Conservation (phyloP, 2,329 filamentous ascomycete genomes). For the Hortaea werneckii region DNA sequence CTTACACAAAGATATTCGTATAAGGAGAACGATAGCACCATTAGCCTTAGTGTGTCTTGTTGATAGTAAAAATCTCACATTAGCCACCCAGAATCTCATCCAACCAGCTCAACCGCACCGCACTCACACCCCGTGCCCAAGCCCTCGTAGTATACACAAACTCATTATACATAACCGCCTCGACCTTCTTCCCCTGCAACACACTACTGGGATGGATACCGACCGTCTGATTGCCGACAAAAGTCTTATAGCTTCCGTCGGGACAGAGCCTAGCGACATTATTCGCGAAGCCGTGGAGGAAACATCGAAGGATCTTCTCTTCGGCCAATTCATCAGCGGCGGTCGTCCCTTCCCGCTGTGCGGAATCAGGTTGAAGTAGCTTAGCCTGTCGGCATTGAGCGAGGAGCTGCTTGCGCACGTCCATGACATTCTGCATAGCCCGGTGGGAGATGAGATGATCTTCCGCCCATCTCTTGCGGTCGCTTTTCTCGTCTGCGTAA, state of each 20-base stretch:
- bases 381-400: conserved; percentile 42
- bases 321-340: conserved; percentile 32
- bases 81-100: conserved; percentile 34
- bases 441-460: conserved; percentile 51
- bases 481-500: conserved; percentile 47
- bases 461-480: conserved; percentile 51
- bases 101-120: conserved; percentile 53
- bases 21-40: too few relatives aligned
- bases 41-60: too few relatives aligned
- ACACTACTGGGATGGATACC: conserved; percentile 54
- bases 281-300: conserved; percentile 48
- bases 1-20: too few relatives aligned
- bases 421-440: conserved; percentile 57
- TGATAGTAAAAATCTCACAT: too few relatives aligned
- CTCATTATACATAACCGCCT: conserved; percentile 56
- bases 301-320: conserved; percentile 45
- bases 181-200: conserved; percentile 49
- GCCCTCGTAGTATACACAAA: conserved; percentile 56
- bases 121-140: conserved; percentile 53
- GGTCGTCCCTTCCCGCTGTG: neutral
- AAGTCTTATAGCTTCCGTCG: conserved; percentile 51
- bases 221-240: conserved; percentile 51
- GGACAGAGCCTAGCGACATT: conserved; percentile 52
- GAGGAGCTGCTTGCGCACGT: conserved; percentile 52
- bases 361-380: conserved; percentile 13